Evolutionary conservation across 139 green algal genomes (phyloP), one percentile per base, ranked within the genome.

Genomic region (Tetradesmus obliquus): DNA sequence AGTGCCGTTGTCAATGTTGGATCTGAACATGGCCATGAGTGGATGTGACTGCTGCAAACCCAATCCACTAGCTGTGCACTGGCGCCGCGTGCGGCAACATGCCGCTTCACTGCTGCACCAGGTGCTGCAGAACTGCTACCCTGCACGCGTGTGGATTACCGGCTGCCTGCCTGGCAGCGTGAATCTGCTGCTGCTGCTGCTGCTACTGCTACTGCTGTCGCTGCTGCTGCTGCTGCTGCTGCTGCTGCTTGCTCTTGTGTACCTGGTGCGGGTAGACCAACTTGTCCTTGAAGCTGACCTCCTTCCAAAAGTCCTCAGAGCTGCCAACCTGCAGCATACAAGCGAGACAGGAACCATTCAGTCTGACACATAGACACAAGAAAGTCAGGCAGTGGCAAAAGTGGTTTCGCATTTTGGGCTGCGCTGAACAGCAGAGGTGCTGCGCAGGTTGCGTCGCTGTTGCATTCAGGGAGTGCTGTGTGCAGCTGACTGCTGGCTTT

Each of bases 241-340:
- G 55, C 55, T 54, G 55, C 17, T 54, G 54, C 45, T 55, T 55
- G 79, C 79, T 55, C 45, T 19, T 55, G 82, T 51, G 19, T 71
- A 88, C 84, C 84, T 88, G 84, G 10, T 62, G 55, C 12, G 62
- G 62, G 32, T 45, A 22, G 66, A 89, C 60, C 7, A n/a, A 12
- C 20, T 55, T 83, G 71, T 71, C 22, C 1, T 54, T 83, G 53
- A 90, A 90, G 71, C 22, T 72, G 71, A 90, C 53, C 9, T 83
- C 71, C 6, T 81, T 83, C 86, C 86, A 90, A 19, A 90, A 90
- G 71, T 90, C 86, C 22, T 90, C 86, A 5, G 51, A 71, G 53
- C 80, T 83, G 45, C 53, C 55, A 60, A 90, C 86, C 86, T 90
- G 69, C 66, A 58, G 45, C 79, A 84, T n/a, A 76, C 3, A 6